Evolutionary conservation across 2,329 filamentous ascomycete species (phyloP).

Genomic region (Lasiodiplodia hormozganensis): DNA sequence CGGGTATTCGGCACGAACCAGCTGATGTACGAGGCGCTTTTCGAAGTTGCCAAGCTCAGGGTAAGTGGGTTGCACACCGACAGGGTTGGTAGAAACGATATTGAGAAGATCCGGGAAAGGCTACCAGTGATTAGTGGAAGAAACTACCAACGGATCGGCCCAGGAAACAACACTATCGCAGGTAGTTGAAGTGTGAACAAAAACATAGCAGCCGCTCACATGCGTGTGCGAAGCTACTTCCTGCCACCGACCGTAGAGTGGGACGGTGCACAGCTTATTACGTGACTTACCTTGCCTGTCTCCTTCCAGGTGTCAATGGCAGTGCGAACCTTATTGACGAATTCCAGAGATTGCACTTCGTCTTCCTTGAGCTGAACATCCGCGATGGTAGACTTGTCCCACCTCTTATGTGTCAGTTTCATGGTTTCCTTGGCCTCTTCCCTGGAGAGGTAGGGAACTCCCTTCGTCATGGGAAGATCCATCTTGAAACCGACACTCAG

Average conservation of each 20-base stretch:
- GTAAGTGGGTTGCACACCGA: slow-evolving; percentile 31
- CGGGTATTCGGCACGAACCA: slow-evolving; percentile 68
- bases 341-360: slow-evolving; percentile 60
- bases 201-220: neutral
- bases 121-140: slow-evolving; percentile 49
- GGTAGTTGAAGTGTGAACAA: neutral
- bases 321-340: slow-evolving; percentile 55
- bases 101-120: slow-evolving; percentile 33
- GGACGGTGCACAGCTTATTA: neutral
- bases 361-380: slow-evolving; percentile 59
- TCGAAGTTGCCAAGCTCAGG: slow-evolving; percentile 57
- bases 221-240: neutral
- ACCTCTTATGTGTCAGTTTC: slow-evolving; percentile 51
- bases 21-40: slow-evolving; percentile 69
- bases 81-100: slow-evolving; percentile 42
- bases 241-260: neutral
- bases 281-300: slow-evolving; percentile 36
- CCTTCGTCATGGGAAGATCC: slow-evolving; percentile 60
- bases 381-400: slow-evolving; percentile 48
- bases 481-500: slow-evolving; percentile 65
- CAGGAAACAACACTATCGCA: neutral
- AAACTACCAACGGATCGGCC: neutral
- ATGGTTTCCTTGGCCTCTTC: slow-evolving; percentile 61
- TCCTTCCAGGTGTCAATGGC: slow-evolving; percentile 57
- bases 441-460: slow-evolving; percentile 68